Conservation (phyloP, 2,329 filamentous ascomycete genomes). For the Apiospora malaysiana region DNA sequence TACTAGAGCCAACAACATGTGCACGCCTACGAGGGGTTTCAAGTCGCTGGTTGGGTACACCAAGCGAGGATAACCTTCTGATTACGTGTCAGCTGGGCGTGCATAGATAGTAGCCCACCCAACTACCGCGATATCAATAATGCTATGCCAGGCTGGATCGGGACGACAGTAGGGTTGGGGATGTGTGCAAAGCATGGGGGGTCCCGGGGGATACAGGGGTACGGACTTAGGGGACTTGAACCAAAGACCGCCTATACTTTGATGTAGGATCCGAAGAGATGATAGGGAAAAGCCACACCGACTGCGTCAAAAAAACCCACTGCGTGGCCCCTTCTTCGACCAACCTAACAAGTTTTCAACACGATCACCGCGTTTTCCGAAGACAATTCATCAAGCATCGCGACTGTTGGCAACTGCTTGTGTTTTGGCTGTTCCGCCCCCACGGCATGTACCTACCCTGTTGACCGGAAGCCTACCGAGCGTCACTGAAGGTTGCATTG, state of each 20-base stretch:
- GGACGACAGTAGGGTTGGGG: constrained; percentile 7
- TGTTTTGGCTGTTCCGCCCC: not conserved
- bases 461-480: not conserved
- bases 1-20: not conserved
- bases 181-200: constrained; percentile 1
- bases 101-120: not conserved
- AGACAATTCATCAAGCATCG: not conserved
- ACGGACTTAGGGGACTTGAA: not conserved
- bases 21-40: not conserved
- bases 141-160: not conserved
- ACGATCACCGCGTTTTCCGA: not conserved
- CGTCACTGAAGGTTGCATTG: not conserved
- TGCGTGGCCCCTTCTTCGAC: not conserved
- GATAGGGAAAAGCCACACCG: not conserved
- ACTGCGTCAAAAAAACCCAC: not conserved
- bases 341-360: not conserved
- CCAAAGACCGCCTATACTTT: not conserved
- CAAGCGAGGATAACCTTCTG: not conserved
- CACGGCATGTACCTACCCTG: not conserved
- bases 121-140: not conserved
- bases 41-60: no score
- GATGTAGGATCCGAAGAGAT: not conserved
- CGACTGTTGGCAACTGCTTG: not conserved
- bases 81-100: not conserved
- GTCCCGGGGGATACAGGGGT: not conserved